Conservation (phyloP, 2,329 filamentous ascomycete species). For the Aureobasidium sp. region DNA sequence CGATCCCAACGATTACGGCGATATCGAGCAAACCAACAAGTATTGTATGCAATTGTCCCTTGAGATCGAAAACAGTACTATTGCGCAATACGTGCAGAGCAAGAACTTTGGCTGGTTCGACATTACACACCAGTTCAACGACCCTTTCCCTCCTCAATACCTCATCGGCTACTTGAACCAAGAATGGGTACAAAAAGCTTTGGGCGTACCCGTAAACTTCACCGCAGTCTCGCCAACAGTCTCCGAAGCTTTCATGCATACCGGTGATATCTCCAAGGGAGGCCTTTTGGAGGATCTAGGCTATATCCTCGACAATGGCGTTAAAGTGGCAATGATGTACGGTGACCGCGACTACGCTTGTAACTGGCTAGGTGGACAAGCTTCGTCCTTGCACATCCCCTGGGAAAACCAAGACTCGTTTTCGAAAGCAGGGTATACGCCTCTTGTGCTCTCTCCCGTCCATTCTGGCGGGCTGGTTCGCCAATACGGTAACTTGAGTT, state of each 20-base stretch:
- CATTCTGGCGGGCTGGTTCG: constrained; percentile 27
- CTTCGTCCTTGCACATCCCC: constrained; percentile 43
- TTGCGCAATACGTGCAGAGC: constrained; percentile 37
- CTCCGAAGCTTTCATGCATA: constrained; percentile 32
- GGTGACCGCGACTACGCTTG: constrained; percentile 54
- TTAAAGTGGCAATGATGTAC: constrained; percentile 63
- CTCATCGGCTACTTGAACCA: constrained; percentile 52
- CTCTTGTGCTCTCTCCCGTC: constrained; percentile 24
- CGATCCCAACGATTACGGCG: constrained; percentile 46
- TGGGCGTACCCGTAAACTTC: constrained; percentile 46
- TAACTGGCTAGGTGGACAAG: constrained; percentile 53
- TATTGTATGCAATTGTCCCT: constrained; percentile 25
- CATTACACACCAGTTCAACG: constrained; percentile 40
- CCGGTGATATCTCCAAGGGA: constrained; percentile 40
- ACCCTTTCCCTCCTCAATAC: constrained; percentile 38
- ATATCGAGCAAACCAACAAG: constrained; percentile 29
- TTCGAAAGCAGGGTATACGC: constrained; percentile 42
- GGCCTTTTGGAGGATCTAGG: constrained; percentile 35
- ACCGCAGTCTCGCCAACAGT: constrained; percentile 31
- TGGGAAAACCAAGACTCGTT: constrained; percentile 41
- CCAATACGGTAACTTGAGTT: constrained; percentile 36
- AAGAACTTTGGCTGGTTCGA: constrained; percentile 50
- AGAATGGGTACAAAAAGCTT: constrained; percentile 48
- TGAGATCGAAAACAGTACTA: constrained; percentile 41
- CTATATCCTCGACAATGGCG: constrained; percentile 35